Percentiles rank a stretch among this genome's conserved stretches.
Conservation (phyloP, 73 alveolate genomes). For the Paramecium tetraurelia region DNA sequence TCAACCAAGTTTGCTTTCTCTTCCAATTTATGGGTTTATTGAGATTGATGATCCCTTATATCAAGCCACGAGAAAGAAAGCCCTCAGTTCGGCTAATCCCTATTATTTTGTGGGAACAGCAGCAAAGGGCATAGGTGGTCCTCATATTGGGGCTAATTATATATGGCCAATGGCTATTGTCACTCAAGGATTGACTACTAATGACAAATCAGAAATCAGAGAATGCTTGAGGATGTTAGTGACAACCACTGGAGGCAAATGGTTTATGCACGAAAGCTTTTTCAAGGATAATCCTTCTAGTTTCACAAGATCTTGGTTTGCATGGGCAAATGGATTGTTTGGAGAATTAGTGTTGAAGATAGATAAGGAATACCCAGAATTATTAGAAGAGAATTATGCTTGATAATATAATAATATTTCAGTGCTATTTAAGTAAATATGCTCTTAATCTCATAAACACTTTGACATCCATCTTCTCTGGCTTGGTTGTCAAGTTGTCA, state of each 20-base stretch:
- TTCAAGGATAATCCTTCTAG: constrained; percentile 69
- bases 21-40: constrained; percentile 76
- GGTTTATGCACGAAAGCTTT: constrained; percentile 85
- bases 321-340: constrained; percentile 89
- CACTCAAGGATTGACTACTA: constrained; percentile 80
- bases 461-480: neutral
- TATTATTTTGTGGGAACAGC: constrained; percentile 75
- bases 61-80: constrained; percentile 73
- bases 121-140: constrained; percentile 81
- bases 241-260: constrained; percentile 71
- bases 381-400: neutral
- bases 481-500: neutral
- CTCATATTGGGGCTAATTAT: constrained; percentile 78
- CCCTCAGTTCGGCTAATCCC: constrained; percentile 74
- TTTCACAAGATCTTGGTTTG: constrained; percentile 86
- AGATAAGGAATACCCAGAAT: constrained; percentile 51
- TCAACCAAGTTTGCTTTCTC: constrained; percentile 77
- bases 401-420: neutral
- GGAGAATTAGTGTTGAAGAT: constrained; percentile 76
- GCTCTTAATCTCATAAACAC: neutral
- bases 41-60: constrained; percentile 73
- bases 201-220: constrained; percentile 69
- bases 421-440: neutral
- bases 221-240: constrained; percentile 73
- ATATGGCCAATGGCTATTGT: constrained; percentile 86